Conservation (phyloP, 2,329 filamentous ascomycete genomes). For the Coniochaeta sp. region DNA sequence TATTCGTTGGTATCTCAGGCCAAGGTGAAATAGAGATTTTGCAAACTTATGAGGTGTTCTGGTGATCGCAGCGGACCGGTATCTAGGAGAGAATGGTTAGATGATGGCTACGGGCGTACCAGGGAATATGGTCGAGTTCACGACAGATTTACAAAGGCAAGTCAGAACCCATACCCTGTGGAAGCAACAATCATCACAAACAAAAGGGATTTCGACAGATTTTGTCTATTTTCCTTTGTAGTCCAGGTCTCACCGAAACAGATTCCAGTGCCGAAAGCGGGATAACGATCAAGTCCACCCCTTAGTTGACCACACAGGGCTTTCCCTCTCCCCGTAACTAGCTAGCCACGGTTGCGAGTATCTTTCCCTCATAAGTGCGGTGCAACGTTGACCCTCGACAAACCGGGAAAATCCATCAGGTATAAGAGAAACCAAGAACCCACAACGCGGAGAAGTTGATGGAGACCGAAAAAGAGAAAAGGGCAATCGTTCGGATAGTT, state of each 20-base stretch:
- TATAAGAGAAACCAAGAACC: background rate
- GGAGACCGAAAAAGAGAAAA: background rate
- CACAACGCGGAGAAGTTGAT: slow-evolving; percentile 16
- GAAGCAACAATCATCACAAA: too few relatives aligned
- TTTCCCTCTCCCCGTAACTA: slow-evolving; percentile 67
- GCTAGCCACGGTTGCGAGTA: slow-evolving; percentile 59
- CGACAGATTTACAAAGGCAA: too few relatives aligned
- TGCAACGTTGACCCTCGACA: slow-evolving; percentile 45
- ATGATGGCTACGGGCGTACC: too few relatives aligned
- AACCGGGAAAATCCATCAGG: slow-evolving; percentile 21
- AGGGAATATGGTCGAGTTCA: too few relatives aligned
- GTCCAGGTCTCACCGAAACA: background rate
- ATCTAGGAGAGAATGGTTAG: too few relatives aligned
- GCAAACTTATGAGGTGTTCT: too few relatives aligned
- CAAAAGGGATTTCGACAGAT: too few relatives aligned
- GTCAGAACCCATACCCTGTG: too few relatives aligned
- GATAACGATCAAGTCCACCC: slow-evolving; percentile 87
- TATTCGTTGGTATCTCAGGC: too few relatives aligned
- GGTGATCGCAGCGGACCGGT: too few relatives aligned
- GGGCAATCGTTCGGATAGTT: background rate
- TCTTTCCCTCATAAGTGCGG: slow-evolving; percentile 99
- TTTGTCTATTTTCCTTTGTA: background rate
- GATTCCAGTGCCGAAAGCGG: slow-evolving; percentile 30
- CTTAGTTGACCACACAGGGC: slow-evolving; percentile 85
- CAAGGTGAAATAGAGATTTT: too few relatives aligned